These are phyloP conservation scores for Malus hybrid DNA, from an alignment of 331 rosid species.

Conservation along the genomic window DNA sequence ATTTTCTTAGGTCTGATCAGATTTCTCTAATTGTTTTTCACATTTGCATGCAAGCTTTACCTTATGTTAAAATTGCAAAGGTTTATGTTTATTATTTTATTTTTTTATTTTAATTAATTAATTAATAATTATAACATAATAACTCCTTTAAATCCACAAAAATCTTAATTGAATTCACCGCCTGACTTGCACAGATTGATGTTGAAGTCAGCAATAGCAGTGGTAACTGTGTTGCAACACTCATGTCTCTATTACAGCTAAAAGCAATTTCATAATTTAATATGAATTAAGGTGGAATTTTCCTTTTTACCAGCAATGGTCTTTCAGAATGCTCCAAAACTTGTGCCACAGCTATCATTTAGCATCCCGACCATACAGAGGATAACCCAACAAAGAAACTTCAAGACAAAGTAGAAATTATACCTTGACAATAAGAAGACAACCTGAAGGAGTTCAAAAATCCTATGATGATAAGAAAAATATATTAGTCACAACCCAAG, in stretches of 20 bases:
- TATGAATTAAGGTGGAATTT: background rate
- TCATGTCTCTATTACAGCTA: too few relatives aligned
- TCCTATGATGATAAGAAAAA: too few relatives aligned
- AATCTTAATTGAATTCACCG: too few relatives aligned
- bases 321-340: background rate
- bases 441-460: conserved; percentile 71
- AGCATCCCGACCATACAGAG: background rate
- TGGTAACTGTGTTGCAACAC: background rate
- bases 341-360: background rate
- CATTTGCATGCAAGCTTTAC: background rate
- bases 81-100: too few relatives aligned
- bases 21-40: background rate
- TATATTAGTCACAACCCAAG: too few relatives aligned
- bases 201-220: background rate
- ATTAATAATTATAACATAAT: too few relatives aligned
- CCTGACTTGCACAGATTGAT: background rate
- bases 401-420: background rate
- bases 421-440: conserved; percentile 94
- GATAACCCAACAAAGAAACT: background rate
- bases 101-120: too few relatives aligned
- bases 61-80: too few relatives aligned
- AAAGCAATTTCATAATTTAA: background rate
- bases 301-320: background rate
- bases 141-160: too few relatives aligned
- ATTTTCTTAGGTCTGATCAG: background rate